These are phyloP conservation scores for Basipetospora chlamydospora DNA, from an alignment of 2,329 filamentous ascomycete species.

Conservation along the genomic window DNA sequence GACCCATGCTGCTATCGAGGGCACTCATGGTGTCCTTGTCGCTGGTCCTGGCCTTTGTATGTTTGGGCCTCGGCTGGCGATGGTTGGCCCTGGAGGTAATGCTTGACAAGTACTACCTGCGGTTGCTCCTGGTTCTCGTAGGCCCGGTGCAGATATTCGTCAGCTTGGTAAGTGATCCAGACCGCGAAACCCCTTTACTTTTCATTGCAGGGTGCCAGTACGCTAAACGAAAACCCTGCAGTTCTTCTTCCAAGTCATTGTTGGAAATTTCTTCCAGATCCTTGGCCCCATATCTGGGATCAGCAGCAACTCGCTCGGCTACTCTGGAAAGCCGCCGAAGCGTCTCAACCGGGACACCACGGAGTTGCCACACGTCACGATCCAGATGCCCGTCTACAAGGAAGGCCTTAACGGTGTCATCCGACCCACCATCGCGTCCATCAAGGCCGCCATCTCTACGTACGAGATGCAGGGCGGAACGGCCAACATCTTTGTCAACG, in stretches of 20 bases:
- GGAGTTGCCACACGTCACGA: conserved; percentile 25
- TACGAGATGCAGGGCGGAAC: conserved; percentile 32
- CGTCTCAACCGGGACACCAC: conserved; percentile 18
- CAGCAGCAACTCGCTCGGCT: conserved; percentile 28
- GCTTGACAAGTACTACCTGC: conserved; percentile 36
- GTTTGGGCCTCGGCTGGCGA: conserved; percentile 42
- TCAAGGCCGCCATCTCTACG: conserved; percentile 33
- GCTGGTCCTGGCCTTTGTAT: conserved; percentile 33
- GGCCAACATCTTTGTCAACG: conserved; percentile 43
- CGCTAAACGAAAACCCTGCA: conserved; percentile 11
- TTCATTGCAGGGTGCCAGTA: not conserved
- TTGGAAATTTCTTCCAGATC: conserved; percentile 26
- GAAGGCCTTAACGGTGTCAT: conserved; percentile 25
- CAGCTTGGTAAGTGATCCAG: conserved; percentile 23
- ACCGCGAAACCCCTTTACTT: not conserved
- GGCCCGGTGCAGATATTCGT: conserved; percentile 44
- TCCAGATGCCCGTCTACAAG: conserved; percentile 31
- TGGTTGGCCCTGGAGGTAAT: conserved; percentile 37
- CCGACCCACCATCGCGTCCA: conserved; percentile 30
- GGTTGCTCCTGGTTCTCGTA: conserved; percentile 37
- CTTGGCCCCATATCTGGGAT: conserved; percentile 32
- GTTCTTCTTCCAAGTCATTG: conserved; percentile 29
- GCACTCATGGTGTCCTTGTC: conserved; percentile 37
- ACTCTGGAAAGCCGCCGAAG: conserved; percentile 22
- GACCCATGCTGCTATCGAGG: conserved; percentile 39